Base-by-base conservation (phyloP, 306 rosid species). In the Delonix regia region DNA sequence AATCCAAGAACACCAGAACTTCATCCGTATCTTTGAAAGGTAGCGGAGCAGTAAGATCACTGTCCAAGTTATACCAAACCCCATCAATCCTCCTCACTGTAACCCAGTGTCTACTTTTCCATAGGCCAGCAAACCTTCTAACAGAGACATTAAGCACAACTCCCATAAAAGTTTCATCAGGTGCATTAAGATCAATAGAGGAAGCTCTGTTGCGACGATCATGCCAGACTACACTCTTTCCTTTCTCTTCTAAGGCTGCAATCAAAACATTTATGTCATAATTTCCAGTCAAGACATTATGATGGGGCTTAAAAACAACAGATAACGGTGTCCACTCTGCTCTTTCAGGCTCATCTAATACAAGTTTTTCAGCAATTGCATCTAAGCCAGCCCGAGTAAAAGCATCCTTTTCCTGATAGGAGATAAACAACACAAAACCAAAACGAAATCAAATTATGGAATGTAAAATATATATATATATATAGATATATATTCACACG, bases 71-170 rank as follows among this genome's bases (percentile, higher is more conserved):
- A 76, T 85, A 91, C 98, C 98, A 87, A 72, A 75, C 82, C 56
- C 89, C 93, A 42, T 75, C 75, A 65, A 93, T 73, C 85, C 84
- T 90, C 90, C 90, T 91, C 86, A 93, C 57, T 5, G 97, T 49
- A 71, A 93, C 65, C 99, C 98, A 96, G 68, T 93, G 99, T 80
- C 98, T 88, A 83, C 90, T 69, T 75, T 44, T 93, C 97, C 98
- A 93, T 24, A 96, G 44, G 86, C 98, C 98, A 59, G 71, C 89
- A 86, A 82, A 84, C 83, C 88, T 90, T 41, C 53, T 87, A 63
- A 86, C 96, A 0, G 86, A 10, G 74, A 90, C 85, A 83, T 96
- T 96, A 64, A 93, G 87, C 44, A 96, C 87, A 72, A 96, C 81
- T 64, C 98, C 99, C 97, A 96, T 96, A 52, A 93, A 84, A 82